phyloP scores from a whole-genome alignment of 345 rosid species.

The Ceriops zippeliana region DNA sequence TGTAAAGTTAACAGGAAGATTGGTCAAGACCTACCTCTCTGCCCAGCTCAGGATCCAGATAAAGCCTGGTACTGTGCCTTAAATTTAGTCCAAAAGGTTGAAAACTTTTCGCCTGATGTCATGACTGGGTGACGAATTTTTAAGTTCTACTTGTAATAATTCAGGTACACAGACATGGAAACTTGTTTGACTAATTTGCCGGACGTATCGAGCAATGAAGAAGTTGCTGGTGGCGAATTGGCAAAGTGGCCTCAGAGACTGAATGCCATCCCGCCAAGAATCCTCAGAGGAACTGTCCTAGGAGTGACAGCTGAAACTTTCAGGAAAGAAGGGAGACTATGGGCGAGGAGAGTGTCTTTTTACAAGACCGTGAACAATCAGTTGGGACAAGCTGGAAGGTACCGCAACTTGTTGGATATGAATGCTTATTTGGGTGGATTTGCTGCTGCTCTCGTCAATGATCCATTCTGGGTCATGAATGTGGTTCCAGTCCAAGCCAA shows the following conservation, averaged over 20 bases:
- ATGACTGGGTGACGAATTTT: too few relatives aligned
- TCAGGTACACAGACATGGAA: conserved; percentile 48
- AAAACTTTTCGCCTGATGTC: too few relatives aligned
- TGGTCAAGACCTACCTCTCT: conserved; percentile 20
- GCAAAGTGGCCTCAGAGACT: conserved; percentile 44
- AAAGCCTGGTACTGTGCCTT: conserved; percentile 33
- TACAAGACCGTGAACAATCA: conserved; percentile 42
- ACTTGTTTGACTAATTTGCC: conserved; percentile 45
- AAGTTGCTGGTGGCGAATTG: conserved; percentile 37
- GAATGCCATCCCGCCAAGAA: conserved; percentile 40
- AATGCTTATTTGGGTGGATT: conserved; percentile 49
- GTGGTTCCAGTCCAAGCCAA: conserved; percentile 41
- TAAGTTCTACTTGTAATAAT: background rate
- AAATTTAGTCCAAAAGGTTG: background rate
- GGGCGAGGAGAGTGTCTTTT: conserved; percentile 40
- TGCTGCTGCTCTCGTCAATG: conserved; percentile 40
- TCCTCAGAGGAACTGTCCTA: conserved; percentile 33
- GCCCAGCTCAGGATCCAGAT: conserved; percentile 33
- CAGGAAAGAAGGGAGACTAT: conserved; percentile 24
- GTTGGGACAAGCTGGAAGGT: conserved; percentile 38
- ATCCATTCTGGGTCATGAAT: conserved; percentile 50
- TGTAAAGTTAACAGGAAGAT: conserved; percentile 28
- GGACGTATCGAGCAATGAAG: conserved; percentile 20
- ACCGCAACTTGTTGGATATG: conserved; percentile 49
- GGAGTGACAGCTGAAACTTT: conserved; percentile 41